A percentile compares a stretch with the other conserved stretches of the same genome.
phyloP scores from a whole-genome alignment of 2,329 filamentous ascomycete species.

The Periconia macrospinosa region DNA sequence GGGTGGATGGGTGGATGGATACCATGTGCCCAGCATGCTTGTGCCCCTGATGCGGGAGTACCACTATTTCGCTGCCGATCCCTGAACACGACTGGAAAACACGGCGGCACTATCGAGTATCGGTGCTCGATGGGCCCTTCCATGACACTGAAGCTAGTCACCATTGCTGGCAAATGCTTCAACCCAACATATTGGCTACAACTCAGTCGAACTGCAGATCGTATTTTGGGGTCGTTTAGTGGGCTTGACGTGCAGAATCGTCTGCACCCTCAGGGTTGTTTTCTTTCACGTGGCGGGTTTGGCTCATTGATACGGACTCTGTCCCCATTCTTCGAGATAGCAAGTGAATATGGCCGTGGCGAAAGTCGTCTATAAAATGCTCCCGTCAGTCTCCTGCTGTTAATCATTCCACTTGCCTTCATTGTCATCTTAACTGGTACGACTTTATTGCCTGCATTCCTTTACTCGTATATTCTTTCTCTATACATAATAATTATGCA shows the following conservation, averaged over 20 bases:
- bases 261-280: not conserved
- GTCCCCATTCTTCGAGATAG: not conserved
- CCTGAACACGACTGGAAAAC: not conserved
- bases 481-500: constrained; percentile 16
- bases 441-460: not conserved
- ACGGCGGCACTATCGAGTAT: not conserved
- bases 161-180: not conserved
- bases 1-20: too few relatives aligned
- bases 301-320: not conserved
- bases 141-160: not conserved
- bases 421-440: not conserved
- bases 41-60: not conserved
- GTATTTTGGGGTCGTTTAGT: not conserved
- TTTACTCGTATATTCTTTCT: not conserved
- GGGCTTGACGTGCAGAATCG: not conserved
- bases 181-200: not conserved
- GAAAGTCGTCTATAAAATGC: not conserved
- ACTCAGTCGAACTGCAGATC: not conserved
- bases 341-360: not conserved
- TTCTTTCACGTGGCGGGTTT: not conserved
- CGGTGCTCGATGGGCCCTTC: not conserved
- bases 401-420: not conserved
- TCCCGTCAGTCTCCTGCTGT: not conserved
- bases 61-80: not conserved
- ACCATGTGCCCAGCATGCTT: too few relatives aligned